A percentile compares a stretch with the other conserved stretches of the same genome.
These are phyloP conservation scores for Botrytis cinerea DNA, from an alignment of 2,329 filamentous ascomycete genomes.

Conservation along the genomic window DNA sequence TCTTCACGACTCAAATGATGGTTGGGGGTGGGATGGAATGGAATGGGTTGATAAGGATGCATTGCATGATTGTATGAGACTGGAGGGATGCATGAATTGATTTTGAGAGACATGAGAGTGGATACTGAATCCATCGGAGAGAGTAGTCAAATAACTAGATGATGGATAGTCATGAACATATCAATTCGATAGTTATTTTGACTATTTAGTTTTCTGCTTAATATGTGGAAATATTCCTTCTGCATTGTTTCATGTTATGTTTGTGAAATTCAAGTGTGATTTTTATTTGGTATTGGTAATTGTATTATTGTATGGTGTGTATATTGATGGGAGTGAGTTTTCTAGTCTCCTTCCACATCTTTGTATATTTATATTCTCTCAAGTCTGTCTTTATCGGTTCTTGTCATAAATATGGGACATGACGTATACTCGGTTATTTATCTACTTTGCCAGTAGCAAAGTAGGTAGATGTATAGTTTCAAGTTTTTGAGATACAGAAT, in stretches of 20 bases:
- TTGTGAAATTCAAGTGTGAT: neutral
- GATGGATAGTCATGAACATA: constrained; percentile 19
- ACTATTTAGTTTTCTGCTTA: neutral
- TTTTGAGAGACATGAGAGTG: constrained; percentile 10
- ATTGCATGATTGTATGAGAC: constrained; percentile 20
- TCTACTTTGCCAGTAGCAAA: neutral
- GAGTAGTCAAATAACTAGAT: constrained; percentile 2
- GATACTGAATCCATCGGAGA: constrained; percentile 15
- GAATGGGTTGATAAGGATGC: constrained; percentile 22
- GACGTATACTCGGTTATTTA: neutral
- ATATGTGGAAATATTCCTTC: neutral
- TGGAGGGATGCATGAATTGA: constrained; percentile 19
- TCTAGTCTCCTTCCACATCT: neutral
- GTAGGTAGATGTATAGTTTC: neutral
- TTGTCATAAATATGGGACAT: neutral
- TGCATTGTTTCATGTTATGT: neutral
- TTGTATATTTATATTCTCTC: neutral
- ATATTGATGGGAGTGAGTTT: neutral
- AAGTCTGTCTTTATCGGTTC: no score
- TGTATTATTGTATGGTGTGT: neutral
- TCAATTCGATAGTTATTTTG: constrained; percentile 15
- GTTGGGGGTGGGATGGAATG: constrained; percentile 22
- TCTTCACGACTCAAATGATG: constrained; percentile 21
- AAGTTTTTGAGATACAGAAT: neutral
- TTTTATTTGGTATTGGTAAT: neutral